Evolutionary conservation across 495 filamentous ascomycete genomes (phyloP), one percentile per base, ranked within the genome.

Genomic region (Recurvomyces mirabilis): DNA sequence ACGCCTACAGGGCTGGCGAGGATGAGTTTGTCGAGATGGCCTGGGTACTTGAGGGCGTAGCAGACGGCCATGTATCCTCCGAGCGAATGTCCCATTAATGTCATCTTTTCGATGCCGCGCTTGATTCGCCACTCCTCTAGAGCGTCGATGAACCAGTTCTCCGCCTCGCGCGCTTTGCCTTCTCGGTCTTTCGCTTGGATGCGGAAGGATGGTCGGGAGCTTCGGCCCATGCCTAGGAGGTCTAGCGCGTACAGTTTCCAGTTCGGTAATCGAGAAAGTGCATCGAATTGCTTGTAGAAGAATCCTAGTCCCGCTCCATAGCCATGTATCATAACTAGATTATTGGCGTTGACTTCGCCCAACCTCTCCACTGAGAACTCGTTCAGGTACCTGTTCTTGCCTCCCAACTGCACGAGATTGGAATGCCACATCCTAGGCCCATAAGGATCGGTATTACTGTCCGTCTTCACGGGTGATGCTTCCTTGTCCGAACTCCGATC

Each of bases 251-350:
- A 94, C 15, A 98, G 63, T 57, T 83, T 86, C 89, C 89, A 94
- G 13, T 87, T 86, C 40, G 70, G 66, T 2, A 75, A 60, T 10
- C 87, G 77, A 43, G 75, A 86, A 29, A 98, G 63, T 4, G 78
- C 77, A 58, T 96, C 91, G 43, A 93, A 96, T 56, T 96, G 96
- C 61, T 87, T 85, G 67, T 96, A 98, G 68, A 94, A 98, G 59
- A 96, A 96, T 4, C 86, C 91, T 3, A 98, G 67, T 0, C 91
- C 91, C 1, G 91, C 91, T 29, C 93, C 93, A 62, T 96, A 96
- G 28, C 91, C 91, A 58, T 98, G 91, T 11, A 98, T 68, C 80
- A 98, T 94, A 17, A 98, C 88, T n/a, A 98, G 68, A 44, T 88
- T 87, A 38, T 88, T 76, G 10, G 82, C 78, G 5, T 75, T 71